A percentile compares a stretch with the other conserved stretches of the same genome.
Evolutionary conservation across 371 early-diverging fungal species (phyloP).

Genomic region (Mucor mucedo): DNA sequence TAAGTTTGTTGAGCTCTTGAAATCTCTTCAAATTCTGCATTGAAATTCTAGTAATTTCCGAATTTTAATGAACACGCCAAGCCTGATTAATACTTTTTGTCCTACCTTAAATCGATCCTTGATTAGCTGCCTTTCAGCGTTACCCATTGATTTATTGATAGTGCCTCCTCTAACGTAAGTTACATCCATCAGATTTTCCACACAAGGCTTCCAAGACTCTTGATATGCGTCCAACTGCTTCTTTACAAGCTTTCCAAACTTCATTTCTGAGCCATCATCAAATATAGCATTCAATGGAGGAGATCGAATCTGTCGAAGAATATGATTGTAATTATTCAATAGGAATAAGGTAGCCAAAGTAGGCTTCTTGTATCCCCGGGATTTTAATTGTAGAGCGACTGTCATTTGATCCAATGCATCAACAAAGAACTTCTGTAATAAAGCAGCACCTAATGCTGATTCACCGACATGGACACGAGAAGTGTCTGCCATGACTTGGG

Average conservation of each 20-base stretch:
- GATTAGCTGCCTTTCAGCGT: conserved; percentile 69
- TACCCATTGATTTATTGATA: conserved; percentile 67
- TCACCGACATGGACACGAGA: conserved; percentile 23
- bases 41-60: conserved; percentile 60
- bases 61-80: conserved; percentile 10
- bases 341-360: conserved; percentile 75
- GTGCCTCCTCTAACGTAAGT: conserved; percentile 72
- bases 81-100: conserved; percentile 15
- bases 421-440: conserved; percentile 41
- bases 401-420: conserved; percentile 69
- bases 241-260: conserved; percentile 68
- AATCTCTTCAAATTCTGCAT: conserved; percentile 81
- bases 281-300: conserved; percentile 62
- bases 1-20: conserved; percentile 75
- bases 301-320: conserved; percentile 68
- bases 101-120: conserved; percentile 79
- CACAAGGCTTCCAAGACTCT: conserved; percentile 77
- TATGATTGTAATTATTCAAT: conserved; percentile 83
- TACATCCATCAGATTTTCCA: conserved; percentile 76
- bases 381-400: conserved; percentile 65
- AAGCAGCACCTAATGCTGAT: conserved; percentile 32
- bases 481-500: conserved; percentile 17
- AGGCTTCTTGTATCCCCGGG: conserved; percentile 79
- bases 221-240: conserved; percentile 67
- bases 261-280: conserved; percentile 56